Evolutionary conservation across 305 asterid species (phyloP).

Genomic region (Plantago coronopus): DNA sequence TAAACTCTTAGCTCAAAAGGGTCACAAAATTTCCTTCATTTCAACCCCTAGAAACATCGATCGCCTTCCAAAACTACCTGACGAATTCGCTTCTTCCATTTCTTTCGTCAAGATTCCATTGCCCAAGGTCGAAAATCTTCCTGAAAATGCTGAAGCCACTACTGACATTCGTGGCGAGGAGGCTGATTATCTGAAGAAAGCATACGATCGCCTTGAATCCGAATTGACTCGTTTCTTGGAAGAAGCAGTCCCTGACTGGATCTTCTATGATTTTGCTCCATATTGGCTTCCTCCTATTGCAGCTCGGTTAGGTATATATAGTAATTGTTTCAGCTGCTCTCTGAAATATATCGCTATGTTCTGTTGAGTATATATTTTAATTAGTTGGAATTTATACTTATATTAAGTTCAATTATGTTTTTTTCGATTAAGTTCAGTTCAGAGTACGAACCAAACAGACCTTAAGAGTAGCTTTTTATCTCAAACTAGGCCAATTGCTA

Average conservation of each 20-base stretch:
- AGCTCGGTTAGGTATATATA: slow-evolving; percentile 19
- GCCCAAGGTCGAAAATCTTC: slow-evolving; percentile 27
- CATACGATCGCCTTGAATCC: slow-evolving; percentile 37
- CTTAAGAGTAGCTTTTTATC: too few relatives aligned
- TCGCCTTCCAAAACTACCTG: slow-evolving; percentile 48
- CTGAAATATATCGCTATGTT: too few relatives aligned
- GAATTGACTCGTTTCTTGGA: slow-evolving; percentile 31
- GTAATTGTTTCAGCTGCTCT: too few relatives aligned
- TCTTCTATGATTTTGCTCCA: slow-evolving; percentile 35
- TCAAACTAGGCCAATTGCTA: too few relatives aligned
- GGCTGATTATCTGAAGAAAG: slow-evolving; percentile 40
- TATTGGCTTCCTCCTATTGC: slow-evolving; percentile 42
- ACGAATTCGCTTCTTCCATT: slow-evolving; percentile 11
- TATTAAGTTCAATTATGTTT: too few relatives aligned
- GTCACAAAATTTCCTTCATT: slow-evolving; percentile 43
- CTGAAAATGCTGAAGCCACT: slow-evolving; percentile 45
- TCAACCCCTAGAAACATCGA: slow-evolving; percentile 52
- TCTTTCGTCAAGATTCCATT: slow-evolving; percentile 27
- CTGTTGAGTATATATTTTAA: too few relatives aligned
- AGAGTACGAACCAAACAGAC: too few relatives aligned
- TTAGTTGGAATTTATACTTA: too few relatives aligned
- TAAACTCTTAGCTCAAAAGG: slow-evolving; percentile 37
- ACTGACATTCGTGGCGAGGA: slow-evolving; percentile 24
- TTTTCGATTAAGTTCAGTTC: too few relatives aligned
- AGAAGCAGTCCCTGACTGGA: slow-evolving; percentile 37